These are phyloP conservation scores for Biscogniauxia mediterranea DNA, from an alignment of 2,329 filamentous ascomycete genomes.

Conservation along the genomic window DNA sequence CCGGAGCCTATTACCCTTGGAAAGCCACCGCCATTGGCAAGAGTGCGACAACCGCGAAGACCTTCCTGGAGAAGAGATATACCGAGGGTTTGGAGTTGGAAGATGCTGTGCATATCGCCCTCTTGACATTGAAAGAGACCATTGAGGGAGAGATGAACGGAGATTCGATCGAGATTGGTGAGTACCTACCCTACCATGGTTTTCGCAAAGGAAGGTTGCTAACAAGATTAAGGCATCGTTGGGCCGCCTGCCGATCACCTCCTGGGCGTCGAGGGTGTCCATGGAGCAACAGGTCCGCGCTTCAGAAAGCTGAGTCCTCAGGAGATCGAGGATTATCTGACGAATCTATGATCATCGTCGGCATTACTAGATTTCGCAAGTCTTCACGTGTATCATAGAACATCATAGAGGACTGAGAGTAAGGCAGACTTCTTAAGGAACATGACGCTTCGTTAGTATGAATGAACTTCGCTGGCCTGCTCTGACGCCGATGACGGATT, in stretches of 20 bases:
- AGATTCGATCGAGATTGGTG: conserved; percentile 96
- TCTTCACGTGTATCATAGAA: conserved; percentile 47
- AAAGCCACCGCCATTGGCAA: conserved; percentile 99
- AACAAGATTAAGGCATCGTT: conserved; percentile 69
- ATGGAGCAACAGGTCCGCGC: conserved; percentile 78
- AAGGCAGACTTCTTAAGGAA: conserved; percentile 32
- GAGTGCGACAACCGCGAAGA: conserved; percentile 97
- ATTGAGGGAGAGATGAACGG: conserved; percentile 99
- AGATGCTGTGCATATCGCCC: conserved; percentile 96
- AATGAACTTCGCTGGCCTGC: conserved; percentile 52
- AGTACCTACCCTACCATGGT: conserved; percentile 31
- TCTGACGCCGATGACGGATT: conserved; percentile 40
- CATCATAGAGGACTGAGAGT: conserved; percentile 39
- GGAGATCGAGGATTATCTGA: conserved; percentile 99
- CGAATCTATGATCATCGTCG: conserved; percentile 72
- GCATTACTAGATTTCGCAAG: conserved; percentile 25
- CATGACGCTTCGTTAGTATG: conserved; percentile 37
- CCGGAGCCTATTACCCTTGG: conserved; percentile 98
- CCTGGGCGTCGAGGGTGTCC: conserved; percentile 85
- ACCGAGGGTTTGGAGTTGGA: conserved; percentile 95
- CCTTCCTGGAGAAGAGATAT: conserved; percentile 98
- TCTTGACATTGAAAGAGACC: conserved; percentile 96
- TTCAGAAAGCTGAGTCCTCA: conserved; percentile 95
- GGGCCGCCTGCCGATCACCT: conserved; percentile 91
- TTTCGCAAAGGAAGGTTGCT: conserved; percentile 20